Base-by-base conservation (phyloP, 1,284 basidiomycete genomes). In the Athelia psychrophila region DNA sequence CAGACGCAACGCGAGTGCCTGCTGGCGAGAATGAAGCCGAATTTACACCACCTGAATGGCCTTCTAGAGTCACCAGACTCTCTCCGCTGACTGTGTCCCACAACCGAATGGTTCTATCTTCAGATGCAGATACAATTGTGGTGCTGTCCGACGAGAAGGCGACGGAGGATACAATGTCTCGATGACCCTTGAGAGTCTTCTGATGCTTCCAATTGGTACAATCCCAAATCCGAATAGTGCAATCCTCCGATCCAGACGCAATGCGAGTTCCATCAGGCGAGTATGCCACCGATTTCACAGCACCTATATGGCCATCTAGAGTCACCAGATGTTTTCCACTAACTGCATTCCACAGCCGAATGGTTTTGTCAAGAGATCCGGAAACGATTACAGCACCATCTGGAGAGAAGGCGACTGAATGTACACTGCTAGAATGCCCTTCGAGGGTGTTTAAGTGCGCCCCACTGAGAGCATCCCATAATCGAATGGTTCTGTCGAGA, bases 331-430 rank as follows among this genome's bases (percentile, higher is more conserved):
- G 38, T 6, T 6, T n/a, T 18, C 38, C n/a, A 16, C 38, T 42
- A 22, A 42, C n/a, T n/a, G 38, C 38, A 42, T 42, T 25, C 47
- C 47, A 48, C 6, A 48, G n/a, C 19, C 47, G n/a, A 25, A 48
- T 30, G 8, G 47, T 33, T 16, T 48, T 30, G 47, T 48, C 47
- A 9, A n/a, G 5, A 18, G 47, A 48, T 20, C 8, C 47, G 12
- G 47, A 48, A 5, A 48, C 24, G 23, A 48, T 20, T 3, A 5
- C 4, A 6, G 5, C 10, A 13, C 47, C 47, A 48, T 48, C 33
- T 18, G 47, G 30, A 24, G 47, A 48, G 47, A 48, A 48, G 6
- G 18, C 10, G n/a, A 48, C 25, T 10, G 10, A 6, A 5, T 5
- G 9, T 3, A 48, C 19, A n/a, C 6, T 5, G 9, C 15, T 27